Base-by-base conservation (phyloP, 768 basidiomycete species). In the Rubroboletus pulcherrimus region DNA sequence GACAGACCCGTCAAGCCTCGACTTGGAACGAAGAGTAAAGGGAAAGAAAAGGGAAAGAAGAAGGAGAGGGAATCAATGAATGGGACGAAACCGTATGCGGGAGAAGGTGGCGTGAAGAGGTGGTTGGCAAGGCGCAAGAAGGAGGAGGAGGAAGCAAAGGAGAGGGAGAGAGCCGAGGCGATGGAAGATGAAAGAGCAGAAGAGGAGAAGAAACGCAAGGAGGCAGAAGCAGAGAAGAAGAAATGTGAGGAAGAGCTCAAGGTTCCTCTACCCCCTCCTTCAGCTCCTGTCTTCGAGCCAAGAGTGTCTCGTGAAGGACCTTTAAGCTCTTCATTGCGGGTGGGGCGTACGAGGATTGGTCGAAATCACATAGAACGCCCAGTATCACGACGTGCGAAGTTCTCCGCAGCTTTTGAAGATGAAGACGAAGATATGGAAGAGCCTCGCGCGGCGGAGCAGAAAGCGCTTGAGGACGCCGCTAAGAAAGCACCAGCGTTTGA, bases 21-120 rank as follows among this genome's bases (percentile, higher is more conserved):
- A 15, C 74, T 78, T 17, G 81, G 80, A 15, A 77, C 73, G 29
- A 73, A 73, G 59, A 61, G 51, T 17, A 71, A 73, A 59, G 64
- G 73, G 61, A 72, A 76, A 65, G 64, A 64, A 6, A 69, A 65
- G 44, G 69, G 56, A 14, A 78, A 77, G 62, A 70, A 64, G 35
- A 75, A 69, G 41, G 64, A 71, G 39, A 69, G 68, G 46, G 68
- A 55, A 24, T 66, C 74, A 17, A 70, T 75, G 14, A 84, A 83
- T 58, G 79, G 78, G 38, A 81, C 81, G 19, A 91, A 91, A 63
- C 89, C 89, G 4, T 91, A 91, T 62, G 84, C 87, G 1, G 89
- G 89, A 7, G 81, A 83, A 58, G 86, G 89, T 50, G 87, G 87
- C 0, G 84, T 89, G 79, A 89, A 86, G 75, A 91, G 86, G 64